phyloP scores from a whole-genome alignment of 2,329 filamentous ascomycete species.

The Fusarium sulawesiense region DNA sequence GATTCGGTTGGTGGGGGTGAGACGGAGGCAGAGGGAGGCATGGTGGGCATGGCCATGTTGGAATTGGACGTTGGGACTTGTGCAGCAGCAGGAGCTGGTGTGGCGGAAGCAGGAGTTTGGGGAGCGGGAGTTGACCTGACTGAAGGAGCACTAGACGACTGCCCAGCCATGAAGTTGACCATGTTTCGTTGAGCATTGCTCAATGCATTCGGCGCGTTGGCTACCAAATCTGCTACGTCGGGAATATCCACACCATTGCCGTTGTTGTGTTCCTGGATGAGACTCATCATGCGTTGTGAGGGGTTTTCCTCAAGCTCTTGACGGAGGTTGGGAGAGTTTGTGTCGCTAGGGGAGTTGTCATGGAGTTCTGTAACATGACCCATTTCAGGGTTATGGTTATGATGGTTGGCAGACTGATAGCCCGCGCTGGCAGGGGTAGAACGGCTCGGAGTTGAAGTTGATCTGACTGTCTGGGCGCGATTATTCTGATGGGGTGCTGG shows the following conservation, averaged over 20 bases:
- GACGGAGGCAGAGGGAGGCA: slow-evolving; percentile 39
- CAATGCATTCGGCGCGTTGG: slow-evolving; percentile 65
- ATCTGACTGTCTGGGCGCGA: slow-evolving; percentile 44
- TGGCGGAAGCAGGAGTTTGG: slow-evolving; percentile 17
- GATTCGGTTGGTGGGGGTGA: slow-evolving; percentile 44
- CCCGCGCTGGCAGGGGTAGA: slow-evolving; percentile 30
- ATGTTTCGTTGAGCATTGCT: slow-evolving; percentile 69
- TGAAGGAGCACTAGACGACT: slow-evolving; percentile 47
- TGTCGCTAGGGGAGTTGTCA: slow-evolving; percentile 62
- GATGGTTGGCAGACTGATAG: slow-evolving; percentile 45
- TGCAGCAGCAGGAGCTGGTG: slow-evolving; percentile 9
- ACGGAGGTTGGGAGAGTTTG: slow-evolving; percentile 62
- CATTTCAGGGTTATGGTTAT: slow-evolving; percentile 59
- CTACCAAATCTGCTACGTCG: slow-evolving; percentile 62
- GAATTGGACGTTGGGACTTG: slow-evolving; percentile 26
- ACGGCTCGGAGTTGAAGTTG: slow-evolving; percentile 25
- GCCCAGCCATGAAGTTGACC: slow-evolving; percentile 69
- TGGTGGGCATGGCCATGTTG: slow-evolving; percentile 35
- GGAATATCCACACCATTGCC: slow-evolving; percentile 62
- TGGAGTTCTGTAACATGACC: slow-evolving; percentile 71
- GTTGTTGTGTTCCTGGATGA: slow-evolving; percentile 70
- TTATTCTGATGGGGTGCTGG: slow-evolving; percentile 59
- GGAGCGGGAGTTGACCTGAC: slow-evolving; percentile 36
- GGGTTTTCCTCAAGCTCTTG: slow-evolving; percentile 68
- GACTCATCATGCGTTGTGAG: slow-evolving; percentile 72